A percentile compares a stretch with the other conserved stretches of the same genome.
These are phyloP conservation scores for Knoxdaviesia proteae DNA, from an alignment of 2,329 filamentous ascomycete species.

Conservation along the genomic window DNA sequence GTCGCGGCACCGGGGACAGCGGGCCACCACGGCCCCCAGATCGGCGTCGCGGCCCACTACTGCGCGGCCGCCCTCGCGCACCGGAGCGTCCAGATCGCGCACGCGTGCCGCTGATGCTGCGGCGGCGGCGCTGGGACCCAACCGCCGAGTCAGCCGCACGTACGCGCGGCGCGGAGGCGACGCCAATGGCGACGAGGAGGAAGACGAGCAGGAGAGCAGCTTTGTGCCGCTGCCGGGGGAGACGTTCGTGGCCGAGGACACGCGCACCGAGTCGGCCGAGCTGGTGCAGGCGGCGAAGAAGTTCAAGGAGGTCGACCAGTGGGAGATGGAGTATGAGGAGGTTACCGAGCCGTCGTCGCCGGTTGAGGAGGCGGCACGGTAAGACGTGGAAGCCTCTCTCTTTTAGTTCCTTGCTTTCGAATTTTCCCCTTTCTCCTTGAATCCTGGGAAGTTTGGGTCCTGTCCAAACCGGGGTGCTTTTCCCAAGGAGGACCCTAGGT, in stretches of 20 bases:
- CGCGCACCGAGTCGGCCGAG: constrained; percentile 20
- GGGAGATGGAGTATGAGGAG: constrained; percentile 48
- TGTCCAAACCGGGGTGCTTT: no score
- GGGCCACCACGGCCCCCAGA: constrained; percentile 10
- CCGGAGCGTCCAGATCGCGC: constrained; percentile 7
- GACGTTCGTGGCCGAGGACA: constrained; percentile 13
- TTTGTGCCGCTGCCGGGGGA: constrained; percentile 25
- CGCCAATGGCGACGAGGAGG: constrained; percentile 11
- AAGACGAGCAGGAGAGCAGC: constrained; percentile 15
- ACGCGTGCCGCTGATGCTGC: constrained; percentile 5
- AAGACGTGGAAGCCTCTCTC: no score
- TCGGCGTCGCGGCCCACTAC: constrained; percentile 2
- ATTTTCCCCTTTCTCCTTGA: no score
- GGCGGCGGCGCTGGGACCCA: constrained; percentile 7
- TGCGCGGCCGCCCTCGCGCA: constrained; percentile 8
- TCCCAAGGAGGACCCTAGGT: no score
- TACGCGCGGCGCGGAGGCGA: constrained; percentile 5
- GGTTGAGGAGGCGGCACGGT: no score
- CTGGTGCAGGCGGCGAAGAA: constrained; percentile 38
- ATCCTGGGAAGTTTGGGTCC: no score
- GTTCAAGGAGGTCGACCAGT: constrained; percentile 49
- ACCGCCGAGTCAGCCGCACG: constrained; percentile 8
- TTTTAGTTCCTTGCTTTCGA: no score
- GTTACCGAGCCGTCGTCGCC: constrained; percentile 35
- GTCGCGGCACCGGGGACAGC: constrained; percentile 14